Percentiles rank a stretch among this genome's conserved stretches.
Conservation (phyloP, 2,329 filamentous ascomycete species). For the Drechmeria coniospora region DNA sequence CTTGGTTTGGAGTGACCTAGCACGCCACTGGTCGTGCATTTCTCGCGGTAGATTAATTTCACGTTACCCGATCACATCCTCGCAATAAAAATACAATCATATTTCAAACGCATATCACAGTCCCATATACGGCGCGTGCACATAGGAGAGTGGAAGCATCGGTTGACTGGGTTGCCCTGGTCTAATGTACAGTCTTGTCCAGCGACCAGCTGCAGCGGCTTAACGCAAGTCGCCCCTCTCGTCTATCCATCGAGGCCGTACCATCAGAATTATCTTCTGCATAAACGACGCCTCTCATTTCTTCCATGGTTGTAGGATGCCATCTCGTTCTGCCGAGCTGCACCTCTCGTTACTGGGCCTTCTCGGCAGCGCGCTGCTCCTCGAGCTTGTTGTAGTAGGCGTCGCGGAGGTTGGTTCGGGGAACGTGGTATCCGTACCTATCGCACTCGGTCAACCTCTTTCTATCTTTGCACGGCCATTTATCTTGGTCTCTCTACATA, state of each 20-base stretch:
- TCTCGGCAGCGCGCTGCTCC: conserved; percentile 33
- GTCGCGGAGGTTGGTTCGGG: conserved; percentile 42
- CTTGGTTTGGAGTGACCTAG: too few relatives aligned
- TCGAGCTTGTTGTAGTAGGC: conserved; percentile 43
- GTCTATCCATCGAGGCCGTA: too few relatives aligned
- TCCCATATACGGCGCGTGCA: background rate
- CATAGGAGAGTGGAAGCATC: conserved; percentile 6
- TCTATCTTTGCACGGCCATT: too few relatives aligned
- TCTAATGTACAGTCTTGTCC: conserved; percentile 13
- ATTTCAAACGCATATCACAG: too few relatives aligned
- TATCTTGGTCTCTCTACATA: conserved; percentile 24
- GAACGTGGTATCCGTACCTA: conserved; percentile 49
- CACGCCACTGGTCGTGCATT: too few relatives aligned
- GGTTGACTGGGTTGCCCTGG: conserved; percentile 11
- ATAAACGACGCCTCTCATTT: conserved; percentile 3
- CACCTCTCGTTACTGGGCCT: conserved; percentile 10
- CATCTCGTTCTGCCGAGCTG: too few relatives aligned
- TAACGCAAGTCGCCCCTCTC: conserved; percentile 5
- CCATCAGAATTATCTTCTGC: too few relatives aligned
- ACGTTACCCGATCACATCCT: too few relatives aligned
- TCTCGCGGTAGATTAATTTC: too few relatives aligned
- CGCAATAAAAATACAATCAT: too few relatives aligned
- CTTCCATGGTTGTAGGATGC: too few relatives aligned
- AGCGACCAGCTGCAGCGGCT: conserved; percentile 10
- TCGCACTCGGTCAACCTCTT: too few relatives aligned